Conservation (phyloP, 768 basidiomycete species). For the Rhodotorula babjevae region DNA sequence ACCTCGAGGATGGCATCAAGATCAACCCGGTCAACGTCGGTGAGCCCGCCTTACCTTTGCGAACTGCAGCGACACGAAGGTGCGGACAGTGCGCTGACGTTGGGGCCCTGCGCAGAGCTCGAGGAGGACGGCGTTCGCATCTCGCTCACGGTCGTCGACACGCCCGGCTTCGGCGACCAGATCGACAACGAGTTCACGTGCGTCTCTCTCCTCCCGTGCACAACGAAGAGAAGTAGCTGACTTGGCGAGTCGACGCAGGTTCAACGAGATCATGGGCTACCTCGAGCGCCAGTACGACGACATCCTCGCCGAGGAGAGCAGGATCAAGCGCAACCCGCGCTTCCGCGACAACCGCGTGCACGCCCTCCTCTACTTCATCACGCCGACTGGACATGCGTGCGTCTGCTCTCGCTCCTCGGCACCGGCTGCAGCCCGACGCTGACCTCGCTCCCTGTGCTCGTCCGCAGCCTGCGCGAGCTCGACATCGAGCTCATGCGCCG, state of each 20-base stretch:
- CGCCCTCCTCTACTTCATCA: conserved; percentile 94
- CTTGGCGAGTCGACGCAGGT: conserved; percentile 53
- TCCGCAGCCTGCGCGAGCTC: conserved; percentile 73
- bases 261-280: conserved; percentile 93
- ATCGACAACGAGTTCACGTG: conserved; percentile 98
- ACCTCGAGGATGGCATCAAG: conserved; percentile 86
- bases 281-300: conserved; percentile 99
- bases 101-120: conserved; percentile 59
- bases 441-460: background rate
- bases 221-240: background rate
- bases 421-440: background rate
- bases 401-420: conserved; percentile 42
- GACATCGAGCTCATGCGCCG: conserved; percentile 99
- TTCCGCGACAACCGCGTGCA: conserved; percentile 98
- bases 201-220: conserved; percentile 47
- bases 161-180: conserved; percentile 96
- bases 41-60: conserved; percentile 45
- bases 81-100: background rate
- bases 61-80: background rate
- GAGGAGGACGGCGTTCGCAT: conserved; percentile 98
- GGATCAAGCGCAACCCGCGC: conserved; percentile 98
- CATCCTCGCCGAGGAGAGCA: conserved; percentile 93
- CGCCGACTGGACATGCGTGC: conserved; percentile 94
- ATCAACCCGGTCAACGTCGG: conserved; percentile 94
- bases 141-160: conserved; percentile 95